phyloP scores from a whole-genome alignment of 1,139 yeast species.

The Lodderomyces theae region DNA sequence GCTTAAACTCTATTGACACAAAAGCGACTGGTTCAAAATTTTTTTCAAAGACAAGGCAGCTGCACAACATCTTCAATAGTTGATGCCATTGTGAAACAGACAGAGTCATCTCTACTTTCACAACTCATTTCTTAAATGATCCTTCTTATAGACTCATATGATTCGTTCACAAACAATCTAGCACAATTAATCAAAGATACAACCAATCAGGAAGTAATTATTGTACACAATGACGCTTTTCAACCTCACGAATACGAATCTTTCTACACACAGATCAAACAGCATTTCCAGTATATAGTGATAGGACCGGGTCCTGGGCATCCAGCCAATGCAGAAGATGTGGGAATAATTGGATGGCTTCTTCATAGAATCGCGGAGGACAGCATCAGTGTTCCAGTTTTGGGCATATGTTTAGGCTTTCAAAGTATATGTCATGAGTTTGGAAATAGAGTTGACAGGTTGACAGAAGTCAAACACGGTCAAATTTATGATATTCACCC shows the following conservation, averaged over 20 bases:
- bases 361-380: constrained; percentile 26
- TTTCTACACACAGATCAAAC: constrained; percentile 37
- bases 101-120: background rate
- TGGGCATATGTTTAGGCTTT: constrained; percentile 93
- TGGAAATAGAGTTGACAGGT: constrained; percentile 55
- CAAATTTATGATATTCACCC: constrained; percentile 62
- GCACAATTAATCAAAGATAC: constrained; percentile 58
- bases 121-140: constrained; percentile 32
- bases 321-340: constrained; percentile 62
- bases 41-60: too few species aligned
- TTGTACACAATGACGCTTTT: constrained; percentile 75
- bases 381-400: constrained; percentile 52
- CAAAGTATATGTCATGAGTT: constrained; percentile 73
- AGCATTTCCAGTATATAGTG: constrained; percentile 70
- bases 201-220: constrained; percentile 55
- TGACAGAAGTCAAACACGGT: constrained; percentile 75
- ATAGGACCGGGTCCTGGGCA: constrained; percentile 98
- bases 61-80: background rate
- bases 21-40: too few species aligned
- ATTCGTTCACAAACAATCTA: constrained; percentile 87
- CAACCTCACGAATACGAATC: constrained; percentile 28
- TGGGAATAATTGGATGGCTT: constrained; percentile 70
- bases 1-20: background rate
- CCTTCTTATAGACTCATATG: constrained; percentile 87
- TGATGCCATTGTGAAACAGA: too few species aligned